phyloP scores from a whole-genome alignment of 148 eudicot genomes.

The Chenopodium quinoa region DNA sequence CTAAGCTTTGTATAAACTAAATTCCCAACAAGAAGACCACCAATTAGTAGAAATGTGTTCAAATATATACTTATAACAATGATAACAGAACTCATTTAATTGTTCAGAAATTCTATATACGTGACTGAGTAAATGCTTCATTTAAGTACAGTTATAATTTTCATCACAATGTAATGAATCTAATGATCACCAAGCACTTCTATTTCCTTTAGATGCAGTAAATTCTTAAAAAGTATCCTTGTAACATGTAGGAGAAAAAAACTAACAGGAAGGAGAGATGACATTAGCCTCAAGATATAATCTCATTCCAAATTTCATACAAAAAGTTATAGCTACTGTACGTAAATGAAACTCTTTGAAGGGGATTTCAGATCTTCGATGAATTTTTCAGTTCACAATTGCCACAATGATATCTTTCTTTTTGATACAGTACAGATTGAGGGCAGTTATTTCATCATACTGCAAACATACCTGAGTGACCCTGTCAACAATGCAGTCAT shows the following conservation, averaged over 20 bases:
- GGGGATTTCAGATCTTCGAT: background rate
- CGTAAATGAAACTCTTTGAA: background rate
- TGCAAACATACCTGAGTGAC: constrained; percentile 70
- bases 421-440: background rate
- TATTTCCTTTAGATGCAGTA: background rate
- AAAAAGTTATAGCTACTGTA: background rate
- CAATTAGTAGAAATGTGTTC: background rate
- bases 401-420: background rate
- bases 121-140: background rate
- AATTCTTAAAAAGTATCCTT: background rate
- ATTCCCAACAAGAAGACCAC: background rate
- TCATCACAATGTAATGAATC: background rate
- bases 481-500: constrained; percentile 88
- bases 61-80: no score
- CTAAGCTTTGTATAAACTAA: background rate
- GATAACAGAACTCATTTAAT: no score
- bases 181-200: background rate
- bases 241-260: background rate
- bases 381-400: background rate
- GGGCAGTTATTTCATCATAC: background rate
- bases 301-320: background rate
- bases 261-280: background rate
- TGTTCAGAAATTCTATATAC: background rate
- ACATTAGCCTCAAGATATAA: background rate
- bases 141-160: background rate